Conservation (phyloP, 2,329 filamentous ascomycete species). For the Apiospora malaysiana region DNA sequence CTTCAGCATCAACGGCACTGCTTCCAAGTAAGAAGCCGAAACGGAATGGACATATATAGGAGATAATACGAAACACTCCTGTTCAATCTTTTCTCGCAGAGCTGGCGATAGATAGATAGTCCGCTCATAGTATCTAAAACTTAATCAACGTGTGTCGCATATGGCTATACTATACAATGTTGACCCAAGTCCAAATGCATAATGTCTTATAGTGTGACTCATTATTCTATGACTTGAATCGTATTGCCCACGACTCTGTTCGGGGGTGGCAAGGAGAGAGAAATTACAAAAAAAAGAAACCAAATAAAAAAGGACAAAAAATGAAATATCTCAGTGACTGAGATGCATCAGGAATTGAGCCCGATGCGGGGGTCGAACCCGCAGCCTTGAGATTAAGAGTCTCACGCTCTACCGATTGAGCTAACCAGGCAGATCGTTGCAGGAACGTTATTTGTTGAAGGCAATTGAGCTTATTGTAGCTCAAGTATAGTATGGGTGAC, state of each 20-base stretch:
- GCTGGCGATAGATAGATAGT: background rate
- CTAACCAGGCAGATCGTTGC: constrained; percentile 54
- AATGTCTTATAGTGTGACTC: too few relatives aligned
- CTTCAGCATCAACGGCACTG: constrained; percentile 57
- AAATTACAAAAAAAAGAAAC: background rate
- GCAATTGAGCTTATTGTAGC: rapidly evolving
- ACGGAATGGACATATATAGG: background rate
- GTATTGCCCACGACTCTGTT: background rate
- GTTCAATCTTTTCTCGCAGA: background rate
- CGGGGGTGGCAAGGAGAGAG: background rate
- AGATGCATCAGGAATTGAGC: constrained; percentile 40
- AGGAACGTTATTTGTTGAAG: background rate
- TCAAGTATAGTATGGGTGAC: background rate
- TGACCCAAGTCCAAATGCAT: background rate
- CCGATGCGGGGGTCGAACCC: constrained; percentile 49
- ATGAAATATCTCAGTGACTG: background rate
- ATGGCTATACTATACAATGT: background rate
- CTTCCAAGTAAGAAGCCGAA: background rate
- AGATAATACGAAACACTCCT: background rate
- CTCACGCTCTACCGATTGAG: constrained; percentile 75
- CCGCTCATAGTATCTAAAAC: constrained; percentile 6
- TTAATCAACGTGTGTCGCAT: background rate
- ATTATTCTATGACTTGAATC: background rate
- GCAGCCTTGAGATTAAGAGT: constrained; percentile 58
- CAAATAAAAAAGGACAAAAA: background rate